Evolutionary conservation across 2,329 filamentous ascomycete genomes (phyloP).

Genomic region (Diaporthe capsici): DNA sequence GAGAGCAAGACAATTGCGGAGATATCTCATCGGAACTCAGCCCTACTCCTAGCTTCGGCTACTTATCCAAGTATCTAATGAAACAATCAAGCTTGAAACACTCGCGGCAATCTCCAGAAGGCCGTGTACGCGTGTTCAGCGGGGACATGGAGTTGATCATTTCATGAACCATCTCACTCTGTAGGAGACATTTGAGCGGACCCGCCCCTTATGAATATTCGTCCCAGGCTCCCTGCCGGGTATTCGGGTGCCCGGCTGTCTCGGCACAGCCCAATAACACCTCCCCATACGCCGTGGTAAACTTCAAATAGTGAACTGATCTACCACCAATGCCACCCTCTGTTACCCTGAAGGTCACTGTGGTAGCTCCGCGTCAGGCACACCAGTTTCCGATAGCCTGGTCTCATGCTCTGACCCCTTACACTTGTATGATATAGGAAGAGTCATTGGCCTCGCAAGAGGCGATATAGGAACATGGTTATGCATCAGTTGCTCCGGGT

Average conservation of each 20-base stretch:
- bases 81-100: conserved; percentile 1
- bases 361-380: background rate
- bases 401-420: background rate
- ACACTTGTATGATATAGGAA: background rate
- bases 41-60: background rate
- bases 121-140: background rate
- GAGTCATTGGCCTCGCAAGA: background rate
- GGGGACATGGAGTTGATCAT: background rate
- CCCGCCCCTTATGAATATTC: background rate
- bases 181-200: background rate
- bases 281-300: background rate
- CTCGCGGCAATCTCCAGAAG: background rate
- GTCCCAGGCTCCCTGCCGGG: background rate
- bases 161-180: background rate
- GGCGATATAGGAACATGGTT: background rate
- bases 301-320: background rate
- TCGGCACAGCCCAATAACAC: background rate
- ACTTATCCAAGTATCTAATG: background rate
- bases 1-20: background rate
- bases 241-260: background rate
- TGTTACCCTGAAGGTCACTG: background rate
- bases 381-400: background rate
- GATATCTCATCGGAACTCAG: background rate
- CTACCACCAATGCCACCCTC: background rate
- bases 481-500: background rate